Evolutionary conservation across 2,329 filamentous ascomycete genomes (phyloP).

Genomic region (Clonostachys rhizophaga): DNA sequence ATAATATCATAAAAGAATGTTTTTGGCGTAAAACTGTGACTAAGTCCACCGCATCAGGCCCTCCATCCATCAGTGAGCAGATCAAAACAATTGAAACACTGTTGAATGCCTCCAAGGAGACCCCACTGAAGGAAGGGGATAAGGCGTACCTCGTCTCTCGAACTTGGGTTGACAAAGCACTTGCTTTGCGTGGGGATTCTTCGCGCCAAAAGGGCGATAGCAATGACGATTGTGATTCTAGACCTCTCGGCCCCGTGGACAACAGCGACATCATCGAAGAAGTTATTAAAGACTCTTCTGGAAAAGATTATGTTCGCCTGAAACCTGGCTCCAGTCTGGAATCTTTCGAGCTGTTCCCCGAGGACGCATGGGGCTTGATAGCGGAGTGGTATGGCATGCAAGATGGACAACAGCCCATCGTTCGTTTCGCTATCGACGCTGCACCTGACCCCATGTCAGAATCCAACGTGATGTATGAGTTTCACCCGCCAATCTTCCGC

Average conservation of each 20-base stretch:
- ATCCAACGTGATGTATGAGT: slow-evolving; percentile 74
- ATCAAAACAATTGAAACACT: slow-evolving; percentile 67
- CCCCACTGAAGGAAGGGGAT: slow-evolving; percentile 62
- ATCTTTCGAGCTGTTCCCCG: slow-evolving; percentile 73
- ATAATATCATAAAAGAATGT: neutral
- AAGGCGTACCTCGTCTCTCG: slow-evolving; percentile 74
- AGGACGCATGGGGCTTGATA: slow-evolving; percentile 77
- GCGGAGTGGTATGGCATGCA: slow-evolving; percentile 77
- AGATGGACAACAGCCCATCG: slow-evolving; percentile 64
- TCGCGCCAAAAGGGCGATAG: slow-evolving; percentile 54
- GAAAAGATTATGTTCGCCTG: slow-evolving; percentile 64
- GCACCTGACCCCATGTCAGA: slow-evolving; percentile 46
- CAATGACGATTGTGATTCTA: slow-evolving; percentile 9
- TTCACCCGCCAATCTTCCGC: slow-evolving; percentile 79
- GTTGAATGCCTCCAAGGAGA: slow-evolving; percentile 43
- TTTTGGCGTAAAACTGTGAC: neutral
- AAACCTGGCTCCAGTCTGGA: slow-evolving; percentile 64
- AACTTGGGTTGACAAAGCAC: slow-evolving; percentile 72
- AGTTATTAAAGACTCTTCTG: slow-evolving; percentile 43
- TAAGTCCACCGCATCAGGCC: slow-evolving; percentile 7
- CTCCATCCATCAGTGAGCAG: slow-evolving; percentile 48
- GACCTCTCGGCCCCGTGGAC: slow-evolving; percentile 70
- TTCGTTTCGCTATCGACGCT: slow-evolving; percentile 68
- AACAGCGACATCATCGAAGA: slow-evolving; percentile 77
- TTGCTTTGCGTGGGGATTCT: slow-evolving; percentile 57